Evolutionary conservation across 2,329 filamentous ascomycete species (phyloP), one percentile per base, ranked within the genome.

Genomic region (Phialocephala subalpina): DNA sequence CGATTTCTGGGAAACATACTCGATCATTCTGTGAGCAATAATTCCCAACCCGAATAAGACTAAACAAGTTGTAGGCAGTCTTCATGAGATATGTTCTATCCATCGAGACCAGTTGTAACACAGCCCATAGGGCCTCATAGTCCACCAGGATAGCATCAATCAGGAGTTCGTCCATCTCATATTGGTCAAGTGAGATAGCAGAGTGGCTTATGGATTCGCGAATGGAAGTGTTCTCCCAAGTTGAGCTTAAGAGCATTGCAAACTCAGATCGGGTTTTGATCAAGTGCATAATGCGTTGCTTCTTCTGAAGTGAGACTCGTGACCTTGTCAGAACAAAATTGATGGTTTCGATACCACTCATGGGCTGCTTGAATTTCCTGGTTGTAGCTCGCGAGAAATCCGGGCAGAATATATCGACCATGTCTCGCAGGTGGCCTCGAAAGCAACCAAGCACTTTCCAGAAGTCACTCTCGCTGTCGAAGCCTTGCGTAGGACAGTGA

Each of bases 391-490:
- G 66, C 14, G 71, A 62, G 40, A 68, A 71, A 22, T 66, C 68
- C 69, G 69, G 70, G 56, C 67, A 71, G 33, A 72, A 70, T 1
- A 64, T 52, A 2, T 12, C 5, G 5, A 66, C 64, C 18, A 72
- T 47, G n/a, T 70, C 64, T 35, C 56, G 60, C 16, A 72, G 35
- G 12, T 60, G 64, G 6, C 67, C 66, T 45, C 70, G 55, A 49
- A 69, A 65, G 38, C 70, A 72, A 2, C 70, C 70, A n/a, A 73
- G 57, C 5, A 69, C 65, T 53, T 71, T 73, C 71, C 71, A 73
- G 38, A 68, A 70, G 53, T 73, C 71, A 25, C 27, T 65, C 35
- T 67, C 67, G 47, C 64, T 69, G 18, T 72, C 70, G 27, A 63
- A 67, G 25, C 67, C 63, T 38, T 70, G 66, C 16, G 45, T 47